Evolutionary conservation across 1,284 basidiomycete genomes (phyloP).

Genomic region (Ceratobasidium sp.): DNA sequence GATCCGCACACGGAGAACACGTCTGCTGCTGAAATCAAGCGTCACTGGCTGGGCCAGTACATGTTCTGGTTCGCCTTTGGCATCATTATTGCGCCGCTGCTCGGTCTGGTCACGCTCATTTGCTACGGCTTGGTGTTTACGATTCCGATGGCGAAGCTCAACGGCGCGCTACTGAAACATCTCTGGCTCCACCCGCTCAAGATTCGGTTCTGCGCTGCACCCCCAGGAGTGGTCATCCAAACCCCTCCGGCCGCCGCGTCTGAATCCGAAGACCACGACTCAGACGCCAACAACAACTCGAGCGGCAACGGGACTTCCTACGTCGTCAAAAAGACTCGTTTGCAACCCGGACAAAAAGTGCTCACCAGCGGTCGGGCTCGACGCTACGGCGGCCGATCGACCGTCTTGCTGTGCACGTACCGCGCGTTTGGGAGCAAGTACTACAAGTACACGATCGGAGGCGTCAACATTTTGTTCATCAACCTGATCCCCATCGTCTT

Average conservation of each 20-base stretch:
- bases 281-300: constrained; percentile 48
- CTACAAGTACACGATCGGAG: constrained; percentile 99
- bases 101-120: constrained; percentile 77
- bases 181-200: constrained; percentile 85
- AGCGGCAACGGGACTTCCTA: constrained; percentile 59
- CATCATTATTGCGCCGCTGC: constrained; percentile 87
- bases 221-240: constrained; percentile 60
- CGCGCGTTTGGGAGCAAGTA: constrained; percentile 92
- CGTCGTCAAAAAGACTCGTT: constrained; percentile 70
- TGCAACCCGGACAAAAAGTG: constrained; percentile 79
- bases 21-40: constrained; percentile 21
- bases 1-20: constrained; percentile 11
- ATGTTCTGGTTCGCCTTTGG: constrained; percentile 86
- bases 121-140: constrained; percentile 96
- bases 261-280: constrained; percentile 44
- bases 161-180: constrained; percentile 92
- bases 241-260: constrained; percentile 45
- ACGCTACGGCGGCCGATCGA: constrained; percentile 64
- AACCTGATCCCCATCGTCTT: constrained; percentile 95
- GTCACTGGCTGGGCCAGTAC: constrained; percentile 62
- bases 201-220: constrained; percentile 92
- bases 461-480: constrained; percentile 98
- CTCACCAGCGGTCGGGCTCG: constrained; percentile 73
- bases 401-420: constrained; percentile 95
- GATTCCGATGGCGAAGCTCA: constrained; percentile 98